phyloP scores from a whole-genome alignment of 2,329 filamentous ascomycete species.

The Pseudocercospora musae region DNA sequence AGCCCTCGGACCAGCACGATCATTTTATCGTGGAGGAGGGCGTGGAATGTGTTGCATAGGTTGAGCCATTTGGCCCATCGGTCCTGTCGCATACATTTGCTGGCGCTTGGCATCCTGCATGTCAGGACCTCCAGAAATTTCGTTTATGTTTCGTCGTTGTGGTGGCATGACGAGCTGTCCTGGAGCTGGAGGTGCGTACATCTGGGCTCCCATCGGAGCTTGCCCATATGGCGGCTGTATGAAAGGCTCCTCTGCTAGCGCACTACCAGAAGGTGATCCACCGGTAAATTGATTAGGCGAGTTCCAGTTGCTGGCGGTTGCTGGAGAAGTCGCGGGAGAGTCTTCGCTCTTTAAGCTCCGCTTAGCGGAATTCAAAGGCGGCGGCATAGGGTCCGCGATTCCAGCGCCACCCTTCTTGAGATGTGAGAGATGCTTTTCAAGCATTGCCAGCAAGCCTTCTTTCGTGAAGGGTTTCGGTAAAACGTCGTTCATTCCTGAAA shows the following conservation, averaged over 20 bases:
- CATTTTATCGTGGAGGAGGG: conserved; percentile 18
- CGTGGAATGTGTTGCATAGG: conserved; percentile 20
- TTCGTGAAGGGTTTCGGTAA: conserved; percentile 95
- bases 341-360: conserved; percentile 62
- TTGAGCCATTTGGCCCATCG: conserved; percentile 44
- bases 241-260: conserved; percentile 45
- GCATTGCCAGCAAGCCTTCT: conserved; percentile 71
- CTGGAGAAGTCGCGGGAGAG: conserved; percentile 60
- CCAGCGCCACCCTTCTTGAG: conserved; percentile 59
- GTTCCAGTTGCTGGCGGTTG: conserved; percentile 60
- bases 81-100: conserved; percentile 50
- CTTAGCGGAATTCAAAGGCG: conserved; percentile 51
- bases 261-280: conserved; percentile 54
- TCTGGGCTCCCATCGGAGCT: conserved; percentile 19
- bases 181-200: conserved; percentile 40
- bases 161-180: conserved; percentile 38
- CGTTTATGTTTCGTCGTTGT: conserved; percentile 56
- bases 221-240: conserved; percentile 43
- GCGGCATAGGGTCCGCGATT: conserved; percentile 46
- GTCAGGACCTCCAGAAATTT: conserved; percentile 54
- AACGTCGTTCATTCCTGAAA: conserved; percentile 90
- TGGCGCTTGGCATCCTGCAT: conserved; percentile 56
- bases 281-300: conserved; percentile 58
- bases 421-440: conserved; percentile 85
- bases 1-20: not conserved